These are phyloP conservation scores for Verbena officinalis DNA, from an alignment of 257 asterid genomes.

Conservation along the genomic window DNA sequence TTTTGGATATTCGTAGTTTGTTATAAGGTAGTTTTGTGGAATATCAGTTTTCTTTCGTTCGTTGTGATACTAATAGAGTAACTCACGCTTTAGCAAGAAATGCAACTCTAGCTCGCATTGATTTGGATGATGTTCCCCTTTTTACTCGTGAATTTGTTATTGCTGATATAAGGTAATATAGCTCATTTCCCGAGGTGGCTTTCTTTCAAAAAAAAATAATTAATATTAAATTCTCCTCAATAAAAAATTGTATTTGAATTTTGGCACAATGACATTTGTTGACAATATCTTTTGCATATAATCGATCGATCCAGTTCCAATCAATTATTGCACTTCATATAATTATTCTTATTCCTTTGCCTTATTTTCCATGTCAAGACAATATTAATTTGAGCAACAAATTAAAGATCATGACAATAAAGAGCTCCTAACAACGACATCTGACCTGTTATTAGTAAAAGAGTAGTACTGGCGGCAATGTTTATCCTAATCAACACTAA, in stretches of 20 bases:
- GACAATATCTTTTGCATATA: neutral
- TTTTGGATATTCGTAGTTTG: too few species aligned
- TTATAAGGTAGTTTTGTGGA: too few species aligned
- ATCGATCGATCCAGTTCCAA: neutral
- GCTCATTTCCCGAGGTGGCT: too few species aligned
- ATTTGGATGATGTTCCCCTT: too few species aligned
- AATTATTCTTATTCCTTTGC: neutral
- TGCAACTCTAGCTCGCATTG: too few species aligned
- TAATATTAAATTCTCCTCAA: neutral
- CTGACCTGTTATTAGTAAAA: conserved; percentile 31
- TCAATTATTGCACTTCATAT: neutral
- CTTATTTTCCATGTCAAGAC: conserved; percentile 27
- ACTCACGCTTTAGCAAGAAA: too few species aligned
- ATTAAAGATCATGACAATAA: conserved; percentile 31
- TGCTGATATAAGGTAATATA: too few species aligned
- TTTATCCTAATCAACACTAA: neutral
- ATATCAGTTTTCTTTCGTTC: too few species aligned
- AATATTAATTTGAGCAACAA: conserved; percentile 6
- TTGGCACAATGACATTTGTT: neutral
- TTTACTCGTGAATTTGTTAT: too few species aligned
- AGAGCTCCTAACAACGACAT: conserved; percentile 47
- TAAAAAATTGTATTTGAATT: neutral
- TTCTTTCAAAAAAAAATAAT: too few species aligned
- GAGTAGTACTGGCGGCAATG: neutral
- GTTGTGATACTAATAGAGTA: too few species aligned